Percentiles rank a stretch among this genome's conserved stretches.
phyloP scores from a whole-genome alignment of 331 rosid genomes.

The Prunus yedoensis region DNA sequence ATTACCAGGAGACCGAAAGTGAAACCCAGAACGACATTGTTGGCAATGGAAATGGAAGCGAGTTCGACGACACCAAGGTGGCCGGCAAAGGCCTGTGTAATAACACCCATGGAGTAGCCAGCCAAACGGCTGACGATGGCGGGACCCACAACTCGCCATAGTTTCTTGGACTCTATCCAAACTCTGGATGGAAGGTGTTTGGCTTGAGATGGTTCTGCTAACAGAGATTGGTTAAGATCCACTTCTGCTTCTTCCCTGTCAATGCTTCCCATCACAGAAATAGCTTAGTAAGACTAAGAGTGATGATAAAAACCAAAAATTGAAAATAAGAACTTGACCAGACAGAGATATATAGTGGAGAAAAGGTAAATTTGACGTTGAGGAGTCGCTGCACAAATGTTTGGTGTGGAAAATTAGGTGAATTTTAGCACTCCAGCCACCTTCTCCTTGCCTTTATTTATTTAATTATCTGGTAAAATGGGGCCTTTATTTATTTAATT shows the following conservation, averaged over 20 bases:
- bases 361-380: too few relatives aligned
- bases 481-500: too few relatives aligned
- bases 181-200: neutral
- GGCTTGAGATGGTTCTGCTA: neutral
- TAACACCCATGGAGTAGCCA: slow-evolving; percentile 14
- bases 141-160: slow-evolving; percentile 29
- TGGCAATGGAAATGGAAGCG: slow-evolving; percentile 28
- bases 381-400: too few relatives aligned
- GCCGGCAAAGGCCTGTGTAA: slow-evolving; percentile 24
- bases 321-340: too few relatives aligned
- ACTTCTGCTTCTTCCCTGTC: neutral
- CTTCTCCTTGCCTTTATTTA: too few relatives aligned
- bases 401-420: too few relatives aligned
- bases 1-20: slow-evolving; percentile 29
- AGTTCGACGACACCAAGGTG: slow-evolving; percentile 27
- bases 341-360: too few relatives aligned
- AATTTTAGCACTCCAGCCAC: too few relatives aligned
- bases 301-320: too few relatives aligned
- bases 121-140: slow-evolving; percentile 19
- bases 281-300: neutral
- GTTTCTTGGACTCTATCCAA: slow-evolving; percentile 29
- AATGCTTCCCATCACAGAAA: neutral
- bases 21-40: slow-evolving; percentile 25
- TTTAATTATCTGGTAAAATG: too few relatives aligned
- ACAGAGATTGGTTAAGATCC: neutral